These are phyloP conservation scores for Beta lomatogona DNA, from an alignment of 179 eudicot species.

Conservation along the genomic window DNA sequence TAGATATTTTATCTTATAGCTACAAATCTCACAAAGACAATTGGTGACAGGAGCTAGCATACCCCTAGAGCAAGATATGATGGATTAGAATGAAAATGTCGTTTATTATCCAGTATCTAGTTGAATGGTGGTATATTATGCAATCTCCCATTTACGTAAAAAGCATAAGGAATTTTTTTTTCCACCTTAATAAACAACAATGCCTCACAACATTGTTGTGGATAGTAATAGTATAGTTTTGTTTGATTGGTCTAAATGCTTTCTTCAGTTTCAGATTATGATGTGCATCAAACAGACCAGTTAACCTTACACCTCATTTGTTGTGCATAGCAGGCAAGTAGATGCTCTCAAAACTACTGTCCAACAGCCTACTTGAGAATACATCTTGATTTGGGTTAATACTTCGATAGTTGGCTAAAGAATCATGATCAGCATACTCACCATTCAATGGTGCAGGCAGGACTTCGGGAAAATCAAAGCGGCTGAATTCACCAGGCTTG, in stretches of 20 bases:
- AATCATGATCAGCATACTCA: slow-evolving; percentile 22
- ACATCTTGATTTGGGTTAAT: not conserved
- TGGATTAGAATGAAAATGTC: not conserved
- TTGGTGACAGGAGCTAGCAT: not conserved
- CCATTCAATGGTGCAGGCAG: slow-evolving; percentile 98
- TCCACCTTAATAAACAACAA: not conserved
- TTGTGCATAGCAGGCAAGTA: not conserved
- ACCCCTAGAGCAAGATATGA: not conserved
- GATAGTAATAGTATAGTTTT: not conserved
- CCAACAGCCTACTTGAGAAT: not conserved
- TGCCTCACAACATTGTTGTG: not conserved
- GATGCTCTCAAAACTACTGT: too few relatives aligned
- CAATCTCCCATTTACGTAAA: not conserved
- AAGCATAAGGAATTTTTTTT: not conserved
- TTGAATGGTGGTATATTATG: not conserved
- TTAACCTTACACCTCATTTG: not conserved
- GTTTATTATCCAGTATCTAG: not conserved
- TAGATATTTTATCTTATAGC: not conserved
- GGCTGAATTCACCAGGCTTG: slow-evolving; percentile 98
- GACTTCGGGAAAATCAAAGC: slow-evolving; percentile 91
- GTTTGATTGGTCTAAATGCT: not conserved
- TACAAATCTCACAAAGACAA: not conserved
- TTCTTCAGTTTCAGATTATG: not conserved
- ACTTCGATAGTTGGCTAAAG: not conserved
- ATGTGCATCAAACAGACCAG: not conserved